Conservation (phyloP, 1,139 yeast species). For the Scheffersomyces illinoinensis region DNA sequence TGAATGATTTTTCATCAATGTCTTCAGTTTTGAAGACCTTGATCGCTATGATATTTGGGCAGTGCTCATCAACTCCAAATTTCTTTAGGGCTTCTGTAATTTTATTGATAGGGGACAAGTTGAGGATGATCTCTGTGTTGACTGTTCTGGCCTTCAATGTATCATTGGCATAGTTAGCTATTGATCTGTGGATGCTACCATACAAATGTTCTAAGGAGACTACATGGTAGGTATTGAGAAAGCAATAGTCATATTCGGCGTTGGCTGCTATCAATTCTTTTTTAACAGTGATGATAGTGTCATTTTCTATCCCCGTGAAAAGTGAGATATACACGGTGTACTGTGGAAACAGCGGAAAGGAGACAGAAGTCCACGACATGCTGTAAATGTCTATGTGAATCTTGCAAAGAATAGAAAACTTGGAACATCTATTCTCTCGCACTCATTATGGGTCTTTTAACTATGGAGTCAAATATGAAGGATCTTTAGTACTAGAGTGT, state of each 20-base stretch:
- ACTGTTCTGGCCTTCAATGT: constrained; percentile 41
- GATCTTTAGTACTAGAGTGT: neutral
- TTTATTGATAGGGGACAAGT: constrained; percentile 44
- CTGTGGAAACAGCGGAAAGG: constrained; percentile 38
- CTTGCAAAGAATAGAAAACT: neutral
- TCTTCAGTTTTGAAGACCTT: constrained; percentile 21
- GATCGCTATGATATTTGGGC: constrained; percentile 31
- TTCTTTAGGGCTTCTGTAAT: constrained; percentile 44
- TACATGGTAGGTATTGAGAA: constrained; percentile 38
- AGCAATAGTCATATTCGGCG: constrained; percentile 39
- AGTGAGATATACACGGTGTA: constrained; percentile 24
- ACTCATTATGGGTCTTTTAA: neutral
- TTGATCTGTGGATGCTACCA: constrained; percentile 34
- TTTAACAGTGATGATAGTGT: constrained; percentile 27
- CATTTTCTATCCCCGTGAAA: constrained; percentile 19
- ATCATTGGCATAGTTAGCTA: constrained; percentile 27
- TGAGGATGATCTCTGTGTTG: constrained; percentile 44
- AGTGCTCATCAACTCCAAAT: constrained; percentile 40
- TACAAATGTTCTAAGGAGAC: constrained; percentile 39
- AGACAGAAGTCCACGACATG: constrained; percentile 5
- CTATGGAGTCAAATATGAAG: neutral
- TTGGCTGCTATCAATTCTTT: constrained; percentile 30
- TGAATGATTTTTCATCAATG: constrained; percentile 2
- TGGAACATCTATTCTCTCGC: neutral
- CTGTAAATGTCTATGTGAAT: no score